Evolutionary conservation across 495 filamentous ascomycete species (phyloP).

Genomic region (Penicillium arizonense): DNA sequence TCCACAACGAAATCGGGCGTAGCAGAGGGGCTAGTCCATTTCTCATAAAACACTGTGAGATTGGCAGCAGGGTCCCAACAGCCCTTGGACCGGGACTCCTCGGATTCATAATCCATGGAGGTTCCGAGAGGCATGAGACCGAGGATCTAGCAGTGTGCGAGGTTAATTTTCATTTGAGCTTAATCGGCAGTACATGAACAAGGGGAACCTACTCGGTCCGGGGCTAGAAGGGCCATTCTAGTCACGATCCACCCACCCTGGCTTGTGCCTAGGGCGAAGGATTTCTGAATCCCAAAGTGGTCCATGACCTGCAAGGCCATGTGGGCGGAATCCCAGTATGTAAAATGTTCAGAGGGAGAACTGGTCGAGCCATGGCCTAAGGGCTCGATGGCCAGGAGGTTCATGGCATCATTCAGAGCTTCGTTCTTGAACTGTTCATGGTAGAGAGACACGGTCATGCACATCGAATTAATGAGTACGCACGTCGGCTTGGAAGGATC

Average conservation of each 20-base stretch:
- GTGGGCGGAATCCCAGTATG: slow-evolving; percentile 55
- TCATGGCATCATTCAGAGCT: slow-evolving; percentile 41
- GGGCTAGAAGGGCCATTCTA: slow-evolving; percentile 61
- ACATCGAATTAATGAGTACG: slow-evolving; percentile 60
- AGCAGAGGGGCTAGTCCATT: slow-evolving; percentile 40
- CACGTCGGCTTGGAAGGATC: slow-evolving; percentile 56
- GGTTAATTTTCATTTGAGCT: neutral
- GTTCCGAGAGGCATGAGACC: slow-evolving; percentile 62
- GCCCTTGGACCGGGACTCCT: slow-evolving; percentile 50
- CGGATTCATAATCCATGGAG: slow-evolving; percentile 61
- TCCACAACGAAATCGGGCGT: slow-evolving; percentile 56
- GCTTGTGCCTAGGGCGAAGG: slow-evolving; percentile 60
- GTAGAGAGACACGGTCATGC: slow-evolving; percentile 53
- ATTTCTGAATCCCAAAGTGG: slow-evolving; percentile 54
- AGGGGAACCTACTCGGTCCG: slow-evolving; percentile 45
- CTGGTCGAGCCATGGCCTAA: slow-evolving; percentile 54
- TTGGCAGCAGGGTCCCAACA: slow-evolving; percentile 58
- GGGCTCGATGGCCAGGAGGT: slow-evolving; percentile 55
- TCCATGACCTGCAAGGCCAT: slow-evolving; percentile 52
- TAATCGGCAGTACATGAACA: neutral
- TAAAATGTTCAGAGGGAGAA: slow-evolving; percentile 44
- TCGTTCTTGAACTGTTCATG: slow-evolving; percentile 45
- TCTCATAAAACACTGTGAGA: slow-evolving; percentile 44
- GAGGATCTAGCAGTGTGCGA: slow-evolving; percentile 39
- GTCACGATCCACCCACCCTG: slow-evolving; percentile 65